Percentiles rank a stretch among this genome's conserved stretches.
Evolutionary conservation across 202 grass and related monocot genomes (phyloP).

Genomic region (Carex sylvatica): DNA sequence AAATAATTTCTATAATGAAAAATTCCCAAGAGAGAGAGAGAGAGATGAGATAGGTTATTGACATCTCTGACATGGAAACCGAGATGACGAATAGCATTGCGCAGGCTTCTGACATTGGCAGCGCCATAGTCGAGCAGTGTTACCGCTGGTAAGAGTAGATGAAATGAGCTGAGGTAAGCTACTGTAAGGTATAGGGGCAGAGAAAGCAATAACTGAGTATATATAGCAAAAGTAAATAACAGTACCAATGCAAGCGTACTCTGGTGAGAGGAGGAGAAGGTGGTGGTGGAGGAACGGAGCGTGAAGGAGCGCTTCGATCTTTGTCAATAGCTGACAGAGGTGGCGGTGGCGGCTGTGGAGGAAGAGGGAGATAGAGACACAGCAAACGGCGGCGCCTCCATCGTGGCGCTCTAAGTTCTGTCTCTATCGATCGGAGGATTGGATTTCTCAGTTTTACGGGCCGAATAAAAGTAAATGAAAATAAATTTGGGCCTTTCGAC

Average conservation of each 20-base stretch:
- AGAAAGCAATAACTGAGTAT: not conserved
- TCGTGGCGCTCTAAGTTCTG: not conserved
- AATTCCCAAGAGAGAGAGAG: not conserved
- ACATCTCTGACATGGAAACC: conserved; percentile 82
- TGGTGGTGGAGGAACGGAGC: not conserved
- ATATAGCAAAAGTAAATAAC: not conserved
- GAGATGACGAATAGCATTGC: conserved; percentile 82
- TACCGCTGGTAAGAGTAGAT: conserved; percentile 38
- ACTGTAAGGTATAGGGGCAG: too few species aligned
- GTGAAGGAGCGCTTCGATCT: not conserved
- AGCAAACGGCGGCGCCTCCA: conserved; percentile 23
- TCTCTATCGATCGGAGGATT: too few species aligned
- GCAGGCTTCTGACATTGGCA: conserved; percentile 83
- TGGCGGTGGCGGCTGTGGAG: not conserved
- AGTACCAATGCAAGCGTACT: not conserved
- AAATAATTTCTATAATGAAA: too few species aligned
- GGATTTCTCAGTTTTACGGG: too few species aligned
- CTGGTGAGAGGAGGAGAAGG: conserved; percentile 5
- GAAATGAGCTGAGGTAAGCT: not conserved
- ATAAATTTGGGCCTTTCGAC: too few species aligned
- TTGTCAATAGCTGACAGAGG: not conserved
- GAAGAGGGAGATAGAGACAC: conserved; percentile 4
- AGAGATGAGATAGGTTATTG: not conserved
- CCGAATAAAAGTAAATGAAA: too few species aligned
- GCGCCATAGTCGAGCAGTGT: conserved; percentile 91